A percentile compares a stretch with the other conserved stretches of the same genome.
phyloP scores from a whole-genome alignment of 768 basidiomycete genomes.

The Tephrocybe sp. region DNA sequence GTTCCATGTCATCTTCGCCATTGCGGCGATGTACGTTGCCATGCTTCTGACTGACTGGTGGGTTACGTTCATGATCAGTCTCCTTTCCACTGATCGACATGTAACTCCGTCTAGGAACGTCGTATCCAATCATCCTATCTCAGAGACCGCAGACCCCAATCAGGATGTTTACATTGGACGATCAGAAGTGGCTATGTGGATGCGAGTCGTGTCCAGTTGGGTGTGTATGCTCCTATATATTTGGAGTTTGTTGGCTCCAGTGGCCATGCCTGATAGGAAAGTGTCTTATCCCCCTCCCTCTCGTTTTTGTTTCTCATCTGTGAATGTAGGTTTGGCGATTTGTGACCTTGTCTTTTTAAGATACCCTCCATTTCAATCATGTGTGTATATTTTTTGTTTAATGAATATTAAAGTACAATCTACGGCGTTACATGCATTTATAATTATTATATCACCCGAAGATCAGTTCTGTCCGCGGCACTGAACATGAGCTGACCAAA shows the following conservation, averaged over 20 bases:
- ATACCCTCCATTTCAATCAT: neutral
- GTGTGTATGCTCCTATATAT: slow-evolving; percentile 82
- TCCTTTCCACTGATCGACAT: neutral
- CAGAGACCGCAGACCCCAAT: slow-evolving; percentile 48
- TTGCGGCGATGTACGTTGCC: slow-evolving; percentile 96
- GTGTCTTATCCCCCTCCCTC: slow-evolving; percentile 21
- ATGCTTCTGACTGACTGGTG: slow-evolving; percentile 97
- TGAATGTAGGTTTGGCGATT: slow-evolving; percentile 22
- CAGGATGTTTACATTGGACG: slow-evolving; percentile 89
- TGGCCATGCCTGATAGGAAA: slow-evolving; percentile 87
- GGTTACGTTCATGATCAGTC: slow-evolving; percentile 25
- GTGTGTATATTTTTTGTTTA: neutral
- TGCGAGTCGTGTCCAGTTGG: slow-evolving; percentile 96
- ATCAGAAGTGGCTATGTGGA: slow-evolving; percentile 98
- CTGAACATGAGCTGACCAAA: too few relatives aligned
- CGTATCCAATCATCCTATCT: slow-evolving; percentile 53
- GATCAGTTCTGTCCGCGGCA: neutral
- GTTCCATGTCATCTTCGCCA: slow-evolving; percentile 98
- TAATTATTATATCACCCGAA: too few relatives aligned
- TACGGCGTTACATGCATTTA: too few relatives aligned
- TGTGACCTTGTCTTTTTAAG: neutral
- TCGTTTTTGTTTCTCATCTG: neutral
- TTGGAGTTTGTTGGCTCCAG: slow-evolving; percentile 87
- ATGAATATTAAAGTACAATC: too few relatives aligned
- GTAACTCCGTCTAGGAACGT: slow-evolving; percentile 60